phyloP scores from a whole-genome alignment of 2,329 filamentous ascomycete species.

The Didymella arachidicola region DNA sequence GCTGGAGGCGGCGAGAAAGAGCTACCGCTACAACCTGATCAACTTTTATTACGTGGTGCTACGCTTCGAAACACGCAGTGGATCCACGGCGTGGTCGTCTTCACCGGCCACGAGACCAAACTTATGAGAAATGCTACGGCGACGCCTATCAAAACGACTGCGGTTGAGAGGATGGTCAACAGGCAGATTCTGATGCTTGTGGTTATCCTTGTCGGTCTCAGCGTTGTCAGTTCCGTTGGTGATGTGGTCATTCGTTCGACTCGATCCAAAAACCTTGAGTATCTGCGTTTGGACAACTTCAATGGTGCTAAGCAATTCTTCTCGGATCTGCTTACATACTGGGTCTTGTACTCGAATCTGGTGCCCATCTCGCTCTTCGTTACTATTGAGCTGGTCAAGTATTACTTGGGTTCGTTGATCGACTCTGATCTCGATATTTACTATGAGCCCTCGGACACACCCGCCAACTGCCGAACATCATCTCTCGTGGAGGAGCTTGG shows the following conservation, averaged over 20 bases:
- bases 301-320: slow-evolving; percentile 83
- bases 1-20: slow-evolving; percentile 93
- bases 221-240: slow-evolving; percentile 88
- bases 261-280: slow-evolving; percentile 67
- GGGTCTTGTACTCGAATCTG: slow-evolving; percentile 95
- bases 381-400: slow-evolving; percentile 96
- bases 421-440: slow-evolving; percentile 98
- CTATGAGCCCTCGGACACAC: slow-evolving; percentile 92
- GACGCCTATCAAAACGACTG: slow-evolving; percentile 95
- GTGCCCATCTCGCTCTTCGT: slow-evolving; percentile 98
- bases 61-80: slow-evolving; percentile 96
- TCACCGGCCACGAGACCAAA: slow-evolving; percentile 97
- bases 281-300: slow-evolving; percentile 70
- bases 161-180: slow-evolving; percentile 93
- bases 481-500: slow-evolving; percentile 96
- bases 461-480: slow-evolving; percentile 93
- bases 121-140: slow-evolving; percentile 98
- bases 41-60: slow-evolving; percentile 89
- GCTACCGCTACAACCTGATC: slow-evolving; percentile 86
- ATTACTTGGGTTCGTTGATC: slow-evolving; percentile 96
- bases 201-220: slow-evolving; percentile 81
- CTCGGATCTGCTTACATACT: slow-evolving; percentile 95
- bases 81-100: slow-evolving; percentile 95
- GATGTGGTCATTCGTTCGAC: slow-evolving; percentile 81
- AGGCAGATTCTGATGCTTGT: slow-evolving; percentile 90